Conservation (phyloP, 2,329 filamentous ascomycete genomes). For the Didymosphaeria variabile region DNA sequence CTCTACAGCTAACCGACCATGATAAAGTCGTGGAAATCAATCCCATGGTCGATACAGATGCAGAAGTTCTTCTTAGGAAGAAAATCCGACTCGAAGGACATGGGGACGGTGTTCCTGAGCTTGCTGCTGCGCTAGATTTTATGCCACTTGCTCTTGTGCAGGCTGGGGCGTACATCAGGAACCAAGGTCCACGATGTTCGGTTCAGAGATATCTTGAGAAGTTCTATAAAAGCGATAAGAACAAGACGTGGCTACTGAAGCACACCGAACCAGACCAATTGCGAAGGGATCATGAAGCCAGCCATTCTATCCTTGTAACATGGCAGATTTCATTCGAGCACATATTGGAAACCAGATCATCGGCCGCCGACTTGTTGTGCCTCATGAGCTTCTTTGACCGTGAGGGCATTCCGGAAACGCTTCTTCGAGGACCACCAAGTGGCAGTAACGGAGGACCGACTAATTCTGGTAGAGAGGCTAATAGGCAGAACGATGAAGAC, state of each 20-base stretch:
- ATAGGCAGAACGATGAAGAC: no score
- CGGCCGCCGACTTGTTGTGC: no score
- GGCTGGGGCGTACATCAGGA: no score
- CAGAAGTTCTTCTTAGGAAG: conserved; percentile 33
- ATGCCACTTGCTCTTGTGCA: conserved; percentile 51
- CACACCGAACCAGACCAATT: conserved; percentile 38
- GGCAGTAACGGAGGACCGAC: no score
- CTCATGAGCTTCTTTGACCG: no score
- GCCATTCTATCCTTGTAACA: conserved; percentile 46
- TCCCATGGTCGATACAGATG: conserved; percentile 33
- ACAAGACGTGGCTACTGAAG: conserved; percentile 26
- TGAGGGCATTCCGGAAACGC: no score
- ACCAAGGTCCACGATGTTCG: conserved; percentile 19
- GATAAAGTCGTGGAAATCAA: conserved; percentile 26
- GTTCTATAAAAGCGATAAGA: conserved; percentile 47
- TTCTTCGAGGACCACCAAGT: no score
- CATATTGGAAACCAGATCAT: no score
- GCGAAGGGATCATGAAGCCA: conserved; percentile 41
- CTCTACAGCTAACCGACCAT: conserved; percentile 23
- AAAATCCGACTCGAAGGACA: conserved; percentile 28
- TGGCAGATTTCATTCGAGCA: conserved; percentile 46
- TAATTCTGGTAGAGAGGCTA: no score
- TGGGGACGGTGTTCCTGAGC: no score
- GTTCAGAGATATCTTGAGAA: conserved; percentile 48
- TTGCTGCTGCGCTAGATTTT: conserved; percentile 36